Percentiles rank a stretch among this genome's conserved stretches.
These are phyloP conservation scores for Apiotrichum domesticum DNA, from an alignment of 1,284 basidiomycete species.

Conservation along the genomic window DNA sequence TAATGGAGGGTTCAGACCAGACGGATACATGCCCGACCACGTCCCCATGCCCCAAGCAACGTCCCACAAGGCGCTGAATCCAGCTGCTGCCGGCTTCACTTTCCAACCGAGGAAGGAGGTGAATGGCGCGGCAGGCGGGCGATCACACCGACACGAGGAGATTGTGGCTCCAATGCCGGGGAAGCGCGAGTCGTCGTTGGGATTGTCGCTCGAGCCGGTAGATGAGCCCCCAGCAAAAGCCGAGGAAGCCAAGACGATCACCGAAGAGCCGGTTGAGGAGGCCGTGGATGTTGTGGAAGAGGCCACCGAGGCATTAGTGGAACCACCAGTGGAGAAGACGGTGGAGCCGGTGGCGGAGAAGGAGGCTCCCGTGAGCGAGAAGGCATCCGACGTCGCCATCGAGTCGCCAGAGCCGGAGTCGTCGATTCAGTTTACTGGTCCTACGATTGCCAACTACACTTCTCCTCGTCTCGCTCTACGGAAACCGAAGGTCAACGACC, in stretches of 20 bases:
- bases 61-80: slow-evolving; percentile 29
- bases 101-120: slow-evolving; percentile 14
- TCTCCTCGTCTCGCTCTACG: slow-evolving; percentile 5
- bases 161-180: slow-evolving; percentile 8
- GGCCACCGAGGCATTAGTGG: background rate
- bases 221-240: background rate
- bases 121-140: slow-evolving; percentile 7
- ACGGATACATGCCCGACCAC: slow-evolving; percentile 9
- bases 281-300: background rate
- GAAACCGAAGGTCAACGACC: slow-evolving; percentile 1
- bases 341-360: background rate
- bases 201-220: slow-evolving; percentile 13
- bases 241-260: background rate
- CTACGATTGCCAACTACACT: slow-evolving; percentile 5
- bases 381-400: background rate
- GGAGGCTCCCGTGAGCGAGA: background rate
- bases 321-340: background rate
- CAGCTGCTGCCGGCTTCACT: slow-evolving; percentile 39
- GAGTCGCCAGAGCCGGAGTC: background rate
- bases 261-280: background rate
- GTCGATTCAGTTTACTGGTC: slow-evolving; percentile 13
- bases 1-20: slow-evolving; percentile 10
- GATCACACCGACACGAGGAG: background rate
- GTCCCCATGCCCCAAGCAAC: background rate
- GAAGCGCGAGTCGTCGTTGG: slow-evolving; percentile 7